These are phyloP conservation scores for Fusarium sp. DNA, from an alignment of 2,329 filamentous ascomycete species.

Conservation along the genomic window DNA sequence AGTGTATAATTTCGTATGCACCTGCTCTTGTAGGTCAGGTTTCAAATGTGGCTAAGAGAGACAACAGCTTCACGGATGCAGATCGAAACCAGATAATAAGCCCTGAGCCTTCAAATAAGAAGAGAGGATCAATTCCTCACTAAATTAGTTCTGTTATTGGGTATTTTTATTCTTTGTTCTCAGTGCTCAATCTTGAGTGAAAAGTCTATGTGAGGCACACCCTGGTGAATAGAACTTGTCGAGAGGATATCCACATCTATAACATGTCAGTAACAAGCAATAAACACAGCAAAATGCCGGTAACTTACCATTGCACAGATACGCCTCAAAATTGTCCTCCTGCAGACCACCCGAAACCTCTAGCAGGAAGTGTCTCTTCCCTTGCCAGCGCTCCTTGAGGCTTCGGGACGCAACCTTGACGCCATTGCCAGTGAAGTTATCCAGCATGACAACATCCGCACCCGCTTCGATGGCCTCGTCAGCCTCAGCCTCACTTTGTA, in stretches of 20 bases:
- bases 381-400: conserved; percentile 84
- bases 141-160: background rate
- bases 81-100: conserved; percentile 3
- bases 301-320: conserved; percentile 78
- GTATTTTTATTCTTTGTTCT: conserved; percentile 27
- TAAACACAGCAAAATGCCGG: background rate
- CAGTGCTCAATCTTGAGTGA: conserved; percentile 83
- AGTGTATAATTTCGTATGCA: conserved; percentile 67
- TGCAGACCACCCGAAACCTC: conserved; percentile 94
- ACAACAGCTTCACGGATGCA: conserved; percentile 42
- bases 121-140: conserved; percentile 32
- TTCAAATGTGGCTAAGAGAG: conserved; percentile 33
- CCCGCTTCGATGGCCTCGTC: conserved; percentile 92
- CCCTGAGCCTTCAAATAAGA: conserved; percentile 6
- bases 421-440: conserved; percentile 89
- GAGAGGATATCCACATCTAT: conserved; percentile 94
- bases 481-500: conserved; percentile 87
- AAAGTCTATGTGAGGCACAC: conserved; percentile 93
- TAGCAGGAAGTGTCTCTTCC: conserved; percentile 79
- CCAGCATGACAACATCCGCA: conserved; percentile 96
- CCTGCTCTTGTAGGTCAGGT: conserved; percentile 70
- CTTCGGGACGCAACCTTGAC: conserved; percentile 80
- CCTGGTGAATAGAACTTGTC: conserved; percentile 96
- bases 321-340: conserved; percentile 83
- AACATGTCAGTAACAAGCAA: conserved; percentile 10